These are phyloP conservation scores for Papiliotrema nemorosa DNA, from an alignment of 1,284 basidiomycete species.

Conservation along the genomic window DNA sequence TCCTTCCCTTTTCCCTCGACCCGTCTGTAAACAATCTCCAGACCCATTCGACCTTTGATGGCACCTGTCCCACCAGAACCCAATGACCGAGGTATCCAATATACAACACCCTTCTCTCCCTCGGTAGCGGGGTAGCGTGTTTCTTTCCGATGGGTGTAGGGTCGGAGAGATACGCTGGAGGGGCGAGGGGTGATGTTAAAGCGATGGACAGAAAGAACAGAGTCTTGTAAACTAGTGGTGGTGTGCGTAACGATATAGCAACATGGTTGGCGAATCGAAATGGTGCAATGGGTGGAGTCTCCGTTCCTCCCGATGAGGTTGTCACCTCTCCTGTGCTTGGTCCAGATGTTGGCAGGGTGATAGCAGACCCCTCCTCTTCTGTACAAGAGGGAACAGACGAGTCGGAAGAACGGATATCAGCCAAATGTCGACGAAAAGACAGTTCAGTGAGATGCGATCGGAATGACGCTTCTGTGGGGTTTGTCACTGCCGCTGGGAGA, in stretches of 20 bases:
- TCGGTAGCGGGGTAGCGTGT: slow-evolving; percentile 7
- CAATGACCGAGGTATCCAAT: slow-evolving; percentile 42
- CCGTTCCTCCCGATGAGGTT: slow-evolving; percentile 12
- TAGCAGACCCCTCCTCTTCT: too few relatives aligned
- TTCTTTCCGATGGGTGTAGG: slow-evolving; percentile 19
- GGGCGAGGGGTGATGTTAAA: slow-evolving; percentile 49
- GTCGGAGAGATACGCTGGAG: slow-evolving; percentile 39
- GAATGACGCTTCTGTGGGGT: slow-evolving; percentile 88
- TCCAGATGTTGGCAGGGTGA: slow-evolving; percentile 43
- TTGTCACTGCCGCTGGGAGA: slow-evolving; percentile 78
- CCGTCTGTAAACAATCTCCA: slow-evolving; percentile 25
- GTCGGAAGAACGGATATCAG: slow-evolving; percentile 66
- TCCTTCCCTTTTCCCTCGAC: slow-evolving; percentile 36
- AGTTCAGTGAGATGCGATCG: slow-evolving; percentile 90
- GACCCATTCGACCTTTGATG: slow-evolving; percentile 31
- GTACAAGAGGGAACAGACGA: too few relatives aligned
- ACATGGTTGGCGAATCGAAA: slow-evolving; percentile 90
- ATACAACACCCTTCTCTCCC: slow-evolving; percentile 32
- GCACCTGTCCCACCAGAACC: slow-evolving; percentile 36
- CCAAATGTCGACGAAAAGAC: slow-evolving; percentile 89
- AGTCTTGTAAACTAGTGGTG: slow-evolving; percentile 54
- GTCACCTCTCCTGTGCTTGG: background rate
- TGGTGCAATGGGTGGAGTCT: slow-evolving; percentile 46
- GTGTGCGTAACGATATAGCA: slow-evolving; percentile 85
- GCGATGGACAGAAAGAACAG: slow-evolving; percentile 72